Conservation (phyloP, 2,329 filamentous ascomycete genomes). For the Ophiostoma piceae region DNA sequence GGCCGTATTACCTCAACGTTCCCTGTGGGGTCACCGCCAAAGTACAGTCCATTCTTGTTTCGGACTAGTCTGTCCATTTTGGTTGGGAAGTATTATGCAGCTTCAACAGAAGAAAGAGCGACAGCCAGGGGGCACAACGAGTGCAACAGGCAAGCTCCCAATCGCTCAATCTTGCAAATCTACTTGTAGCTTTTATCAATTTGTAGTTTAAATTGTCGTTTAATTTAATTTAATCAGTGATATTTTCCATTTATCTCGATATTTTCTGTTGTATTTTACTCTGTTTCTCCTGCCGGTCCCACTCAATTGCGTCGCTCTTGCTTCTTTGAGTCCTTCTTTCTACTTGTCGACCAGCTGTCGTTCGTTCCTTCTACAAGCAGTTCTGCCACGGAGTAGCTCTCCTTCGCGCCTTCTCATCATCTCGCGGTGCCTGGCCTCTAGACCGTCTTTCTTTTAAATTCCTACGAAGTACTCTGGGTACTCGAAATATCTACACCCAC, state of each 20-base stretch:
- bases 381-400: slow-evolving; percentile 6
- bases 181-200: slow-evolving; percentile 11
- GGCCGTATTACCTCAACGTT: slow-evolving; percentile 24
- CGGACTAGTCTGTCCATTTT: slow-evolving; percentile 21
- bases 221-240: not conserved
- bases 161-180: slow-evolving; percentile 9
- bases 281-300: not conserved
- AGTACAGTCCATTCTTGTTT: slow-evolving; percentile 7
- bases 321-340: not conserved
- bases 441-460: slow-evolving; percentile 1
- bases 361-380: not conserved
- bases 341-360: not conserved
- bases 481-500: slow-evolving; percentile 2
- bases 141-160: slow-evolving; percentile 11
- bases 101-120: slow-evolving; percentile 22
- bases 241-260: not conserved
- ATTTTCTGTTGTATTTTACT: slow-evolving; percentile 1
- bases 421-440: slow-evolving; percentile 1
- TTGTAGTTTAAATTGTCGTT: not conserved
- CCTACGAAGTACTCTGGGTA: not conserved
- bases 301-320: slow-evolving; percentile 11
- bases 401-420: slow-evolving; percentile 8
- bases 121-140: slow-evolving; percentile 16
- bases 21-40: slow-evolving; percentile 21
- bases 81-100: slow-evolving; percentile 24